Base-by-base conservation (phyloP, 495 filamentous ascomycete genomes). In the Penicillium cosmopolitanum region DNA sequence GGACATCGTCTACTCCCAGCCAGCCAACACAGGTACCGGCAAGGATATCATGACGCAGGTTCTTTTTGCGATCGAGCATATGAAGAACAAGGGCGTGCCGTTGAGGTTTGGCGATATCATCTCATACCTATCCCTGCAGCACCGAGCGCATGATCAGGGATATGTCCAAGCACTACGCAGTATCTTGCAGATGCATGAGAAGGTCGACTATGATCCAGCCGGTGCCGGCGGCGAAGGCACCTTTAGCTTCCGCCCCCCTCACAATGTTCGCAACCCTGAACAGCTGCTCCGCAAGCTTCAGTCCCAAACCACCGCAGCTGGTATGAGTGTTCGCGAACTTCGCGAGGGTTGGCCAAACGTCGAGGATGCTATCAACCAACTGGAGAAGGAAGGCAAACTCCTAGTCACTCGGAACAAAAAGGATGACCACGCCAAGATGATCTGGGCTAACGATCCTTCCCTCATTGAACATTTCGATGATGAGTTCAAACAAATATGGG, bases 291-390 rank as follows among this genome's bases (percentile, higher is more conserved):
- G 82, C 44, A 87, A 90, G 68, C 83, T 98, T 34, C 91, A 96
- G 72, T 77, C 82, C 36, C 91, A 91, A 74, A 82, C 83, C 13
- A 93, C 92, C n/a, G 89, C 90, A 1, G 83, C 86, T 51, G 92
- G 92, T 2, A 84, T 97, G 53, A 79, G 76, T 47, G 91, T 97
- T 50, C 91, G 89, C 67, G 91, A 96, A 57, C 81, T 98, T 28
- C 93, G 94, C 70, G 95, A 98, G 67, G 96, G 96, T 28, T 98
- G 95, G 95, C 85, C 87, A 6, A 87, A 87, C 58, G 93, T 90
- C 60, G 85, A 91, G 46, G 83, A 87, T 15, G 82, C 89, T 2
- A 90, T 98, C 74, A 83, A 85, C 57, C 80, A 85, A 62, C 77
- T 98, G 55, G 95, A 98, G 79, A 73, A 73, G 18, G 84, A 89